Evolutionary conservation across 2,329 filamentous ascomycete genomes (phyloP), one percentile per base, ranked within the genome.

Genomic region (Arthrobotrys conoides): DNA sequence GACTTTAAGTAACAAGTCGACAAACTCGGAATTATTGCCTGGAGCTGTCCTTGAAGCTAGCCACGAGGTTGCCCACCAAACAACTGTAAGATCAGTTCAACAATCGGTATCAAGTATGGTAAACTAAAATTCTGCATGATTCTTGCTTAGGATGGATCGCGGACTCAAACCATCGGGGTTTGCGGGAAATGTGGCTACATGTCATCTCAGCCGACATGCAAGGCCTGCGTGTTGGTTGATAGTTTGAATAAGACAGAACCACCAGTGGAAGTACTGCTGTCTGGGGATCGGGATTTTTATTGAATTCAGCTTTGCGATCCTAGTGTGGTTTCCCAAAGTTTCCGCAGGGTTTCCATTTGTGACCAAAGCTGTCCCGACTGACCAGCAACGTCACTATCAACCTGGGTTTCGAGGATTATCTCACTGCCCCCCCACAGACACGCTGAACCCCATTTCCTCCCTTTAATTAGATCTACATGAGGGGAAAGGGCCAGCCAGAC

Each of bases 131-230:
- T 65, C 70, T 59, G 16, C n/a, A 20, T 30, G 5, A 14, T 18
- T 5, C n/a, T 18, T 14, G 30, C 27, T 53, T 49, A 82, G 80
- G 73, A 81, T 82, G 80, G 80, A 83, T 72, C 48, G 80, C 80
- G 36, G 83, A 83, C 63, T 86, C 85, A 80, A 88, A 89, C 82
- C 14, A 88, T 97, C 81, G 93, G 95, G 0, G 91, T 90, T 80
- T 99, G 96, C 83, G 89, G 91, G 82, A 91, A 90, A 66, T 99
- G 96, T 82, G 96, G 96, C 14, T 99, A 98, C 84, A 92, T 99
- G 84, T 97, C 96, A 1, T 97, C 94, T 82, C 96, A 99, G 84
- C 89, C 90, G 33, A 89, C 97, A 46, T 99, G 96, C 85, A 97
- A 99, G 85, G 96, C 96, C 0, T 99, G 96, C 84, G 91, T 91